Conservation (phyloP, 768 basidiomycete genomes). For the Psilocybe subaeruginosa region DNA sequence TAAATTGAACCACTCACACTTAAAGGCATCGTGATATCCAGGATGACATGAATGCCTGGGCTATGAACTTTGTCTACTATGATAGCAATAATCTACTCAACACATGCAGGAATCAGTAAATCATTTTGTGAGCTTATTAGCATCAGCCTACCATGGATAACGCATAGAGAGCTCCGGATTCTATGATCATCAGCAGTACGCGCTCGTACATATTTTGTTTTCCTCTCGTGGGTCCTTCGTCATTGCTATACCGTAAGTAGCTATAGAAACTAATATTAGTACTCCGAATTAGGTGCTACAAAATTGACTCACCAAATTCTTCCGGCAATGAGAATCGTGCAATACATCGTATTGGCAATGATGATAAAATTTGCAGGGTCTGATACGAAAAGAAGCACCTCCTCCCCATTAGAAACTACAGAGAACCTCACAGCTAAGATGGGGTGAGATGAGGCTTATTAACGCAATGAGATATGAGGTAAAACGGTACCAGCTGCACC, state of each 20-base stretch:
- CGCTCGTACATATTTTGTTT: neutral
- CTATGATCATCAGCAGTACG: neutral
- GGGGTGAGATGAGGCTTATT: too few species aligned
- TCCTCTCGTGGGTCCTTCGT: neutral
- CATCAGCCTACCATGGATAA: neutral
- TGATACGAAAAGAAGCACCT: neutral
- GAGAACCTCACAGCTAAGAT: neutral
- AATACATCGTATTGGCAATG: slow-evolving; percentile 1
- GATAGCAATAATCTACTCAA: neutral
- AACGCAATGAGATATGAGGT: neutral
- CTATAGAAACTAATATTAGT: too few species aligned
- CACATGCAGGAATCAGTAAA: too few species aligned
- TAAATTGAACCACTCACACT: neutral
- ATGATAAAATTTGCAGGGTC: neutral
- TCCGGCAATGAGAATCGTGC: slow-evolving; percentile 1
- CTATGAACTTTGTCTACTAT: slow-evolving; percentile 1
- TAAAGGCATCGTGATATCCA: neutral
- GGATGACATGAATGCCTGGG: neutral
- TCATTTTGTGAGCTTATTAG: too few species aligned
- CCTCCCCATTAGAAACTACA: neutral
- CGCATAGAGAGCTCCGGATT: neutral
- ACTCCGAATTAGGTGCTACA: too few species aligned
- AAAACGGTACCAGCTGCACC: neutral
- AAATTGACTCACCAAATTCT: neutral
- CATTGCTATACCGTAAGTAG: too few species aligned